These are phyloP conservation scores for Sporothrix dimorphospora DNA, from an alignment of 2,329 filamentous ascomycete genomes.

Conservation along the genomic window DNA sequence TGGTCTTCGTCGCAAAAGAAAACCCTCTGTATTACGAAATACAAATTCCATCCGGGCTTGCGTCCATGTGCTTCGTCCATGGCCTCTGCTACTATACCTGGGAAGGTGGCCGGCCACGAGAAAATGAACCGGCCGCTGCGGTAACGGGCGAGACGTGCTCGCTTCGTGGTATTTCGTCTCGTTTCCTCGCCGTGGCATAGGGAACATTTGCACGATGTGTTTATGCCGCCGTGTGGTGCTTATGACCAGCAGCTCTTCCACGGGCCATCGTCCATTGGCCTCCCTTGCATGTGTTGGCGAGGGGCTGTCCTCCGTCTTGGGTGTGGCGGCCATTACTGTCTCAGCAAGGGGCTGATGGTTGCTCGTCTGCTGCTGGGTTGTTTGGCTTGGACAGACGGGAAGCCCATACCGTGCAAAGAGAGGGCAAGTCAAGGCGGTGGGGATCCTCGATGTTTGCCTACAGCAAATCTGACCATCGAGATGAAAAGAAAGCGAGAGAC, in stretches of 20 bases:
- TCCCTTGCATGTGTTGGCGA: background rate
- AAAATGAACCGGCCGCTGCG: background rate
- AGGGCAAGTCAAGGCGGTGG: background rate
- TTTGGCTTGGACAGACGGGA: slow-evolving; percentile 16
- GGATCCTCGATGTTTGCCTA: background rate
- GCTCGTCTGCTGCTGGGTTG: background rate
- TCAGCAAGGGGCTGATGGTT: background rate
- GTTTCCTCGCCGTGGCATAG: background rate
- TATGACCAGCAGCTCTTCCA: background rate
- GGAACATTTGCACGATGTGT: background rate
- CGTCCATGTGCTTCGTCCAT: background rate
- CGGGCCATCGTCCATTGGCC: background rate
- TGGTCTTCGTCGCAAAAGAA: background rate
- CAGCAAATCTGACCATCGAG: background rate
- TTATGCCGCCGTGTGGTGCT: background rate
- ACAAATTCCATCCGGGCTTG: background rate
- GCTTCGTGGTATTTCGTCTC: slow-evolving; percentile 3
- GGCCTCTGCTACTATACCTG: background rate
- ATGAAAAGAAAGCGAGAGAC: background rate
- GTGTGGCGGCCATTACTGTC: background rate
- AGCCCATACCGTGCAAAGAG: background rate
- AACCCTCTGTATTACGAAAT: background rate
- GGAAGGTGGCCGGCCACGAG: background rate
- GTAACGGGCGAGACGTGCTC: background rate
- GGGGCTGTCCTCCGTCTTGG: background rate